Conservation (phyloP, 106 monocot genomes). For the Dendrobium officinale region DNA sequence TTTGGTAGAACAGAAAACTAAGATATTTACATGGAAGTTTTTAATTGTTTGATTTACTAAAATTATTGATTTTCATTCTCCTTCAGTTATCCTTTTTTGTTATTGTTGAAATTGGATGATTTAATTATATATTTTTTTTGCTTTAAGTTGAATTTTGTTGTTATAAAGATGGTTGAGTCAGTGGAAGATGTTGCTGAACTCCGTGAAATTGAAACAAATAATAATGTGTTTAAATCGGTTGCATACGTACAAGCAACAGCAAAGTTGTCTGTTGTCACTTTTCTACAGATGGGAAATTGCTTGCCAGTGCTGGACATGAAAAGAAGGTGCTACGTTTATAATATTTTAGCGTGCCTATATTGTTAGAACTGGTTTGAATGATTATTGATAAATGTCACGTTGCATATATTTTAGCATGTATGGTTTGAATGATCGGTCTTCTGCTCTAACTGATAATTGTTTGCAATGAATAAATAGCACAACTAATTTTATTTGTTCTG, state of each 20-base stretch:
- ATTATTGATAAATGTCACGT: neutral
- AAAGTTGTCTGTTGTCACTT: constrained; percentile 95
- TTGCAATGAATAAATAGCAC: neutral
- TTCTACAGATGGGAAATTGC: constrained; percentile 86
- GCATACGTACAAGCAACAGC: constrained; percentile 66
- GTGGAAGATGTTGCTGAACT: too few species aligned
- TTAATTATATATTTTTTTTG: too few species aligned
- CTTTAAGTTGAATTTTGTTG: too few species aligned
- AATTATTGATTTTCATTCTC: too few species aligned
- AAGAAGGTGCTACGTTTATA: constrained; percentile 59
- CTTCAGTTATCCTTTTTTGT: too few species aligned
- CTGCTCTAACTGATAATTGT: neutral
- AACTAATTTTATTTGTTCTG: neutral
- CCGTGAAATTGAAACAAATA: too few species aligned
- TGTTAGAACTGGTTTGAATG: neutral
- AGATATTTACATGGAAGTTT: too few species aligned
- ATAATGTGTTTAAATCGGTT: constrained; percentile 13
- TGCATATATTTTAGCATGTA: neutral
- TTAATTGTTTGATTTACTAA: too few species aligned
- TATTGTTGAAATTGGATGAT: too few species aligned
- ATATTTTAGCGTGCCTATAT: neutral
- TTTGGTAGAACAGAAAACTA: too few species aligned
- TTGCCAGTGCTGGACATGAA: constrained; percentile 96
- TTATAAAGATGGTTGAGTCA: too few species aligned
- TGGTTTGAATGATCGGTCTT: neutral